Evolutionary conservation across 1,139 yeast genomes (phyloP).

Genomic region (Yamadazyma diddensiae): DNA sequence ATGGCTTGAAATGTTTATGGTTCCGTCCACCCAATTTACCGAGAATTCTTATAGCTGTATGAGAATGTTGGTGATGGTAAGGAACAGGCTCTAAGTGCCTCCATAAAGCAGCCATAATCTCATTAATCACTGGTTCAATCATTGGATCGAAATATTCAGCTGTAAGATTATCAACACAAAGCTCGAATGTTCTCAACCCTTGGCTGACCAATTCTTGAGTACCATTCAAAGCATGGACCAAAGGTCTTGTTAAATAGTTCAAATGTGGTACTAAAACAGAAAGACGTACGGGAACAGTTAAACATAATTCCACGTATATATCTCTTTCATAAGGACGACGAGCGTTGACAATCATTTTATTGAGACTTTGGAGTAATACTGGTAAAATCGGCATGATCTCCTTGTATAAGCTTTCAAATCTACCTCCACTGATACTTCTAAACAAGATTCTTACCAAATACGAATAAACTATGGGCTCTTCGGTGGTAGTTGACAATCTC

Average conservation of each 20-base stretch:
- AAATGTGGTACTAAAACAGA: constrained; percentile 93
- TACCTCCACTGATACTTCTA: constrained; percentile 93
- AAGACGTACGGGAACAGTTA: constrained; percentile 92
- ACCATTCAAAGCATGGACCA: constrained; percentile 87
- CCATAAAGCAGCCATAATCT: constrained; percentile 92
- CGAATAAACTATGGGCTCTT: constrained; percentile 88
- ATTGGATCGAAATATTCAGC: constrained; percentile 97
- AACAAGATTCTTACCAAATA: constrained; percentile 85
- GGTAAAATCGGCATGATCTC: constrained; percentile 91
- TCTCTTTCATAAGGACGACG: constrained; percentile 89
- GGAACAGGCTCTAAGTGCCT: constrained; percentile 89
- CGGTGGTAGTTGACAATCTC: constrained; percentile 79
- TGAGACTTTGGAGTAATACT: constrained; percentile 78
- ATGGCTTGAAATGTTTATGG: constrained; percentile 77
- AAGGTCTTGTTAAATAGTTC: constrained; percentile 82
- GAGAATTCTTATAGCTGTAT: constrained; percentile 85
- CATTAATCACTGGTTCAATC: constrained; percentile 91
- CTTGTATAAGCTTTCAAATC: constrained; percentile 87
- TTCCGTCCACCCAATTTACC: constrained; percentile 98
- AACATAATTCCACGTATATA: constrained; percentile 87
- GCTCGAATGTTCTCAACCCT: constrained; percentile 88
- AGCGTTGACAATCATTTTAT: constrained; percentile 78
- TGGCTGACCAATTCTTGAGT: constrained; percentile 90
- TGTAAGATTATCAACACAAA: constrained; percentile 95
- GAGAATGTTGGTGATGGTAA: constrained; percentile 89